Base-by-base conservation (phyloP, 495 filamentous ascomycete genomes). In the Parathielavia appendiculata region DNA sequence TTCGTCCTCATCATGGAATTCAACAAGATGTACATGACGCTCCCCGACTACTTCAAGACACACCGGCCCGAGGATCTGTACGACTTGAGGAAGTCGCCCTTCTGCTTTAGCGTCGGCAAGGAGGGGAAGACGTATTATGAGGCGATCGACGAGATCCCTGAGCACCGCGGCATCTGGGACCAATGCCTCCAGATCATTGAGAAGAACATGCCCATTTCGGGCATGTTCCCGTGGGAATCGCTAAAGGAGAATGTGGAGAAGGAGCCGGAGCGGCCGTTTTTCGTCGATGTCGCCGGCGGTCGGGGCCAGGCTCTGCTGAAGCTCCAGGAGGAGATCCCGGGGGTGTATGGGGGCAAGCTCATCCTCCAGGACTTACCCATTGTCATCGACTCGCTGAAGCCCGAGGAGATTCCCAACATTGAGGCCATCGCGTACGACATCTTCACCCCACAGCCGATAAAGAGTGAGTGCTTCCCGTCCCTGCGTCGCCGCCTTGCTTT, bases 151-250 rank as follows among this genome's bases (percentile, higher is more conserved):
- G 54, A 56, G n/a, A 38, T 63, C 36, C 32, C 17, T n/a, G 60
- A 60, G 35, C 32, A 52, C 14, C 57, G 60, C 16, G 13, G 49
- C 2, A 51, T 66, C 40, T 66, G 60, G 60, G 63, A 66, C 46
- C 5, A 1, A 4, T 56, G 60, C n/a, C 56, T 72, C 53, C 64
- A 62, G 50, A 58, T 59, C 13, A 58, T 71, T 36, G 66, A 71
- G 34, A 56, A 58, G 14, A 60, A 62, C 45, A 61, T 71, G 49
- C 69, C 71, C 16, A 66, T 66, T 8, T 57, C 63, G 9, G 71
- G 68, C 46, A 74, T 74, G 70, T 74, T 71, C 38, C 70, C 68
- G n/a, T 72, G 69, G 47, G 53, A 55, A 11, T 61, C 60, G 11
- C 35, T 74, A 12, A 66, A 67, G 56, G 63, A 51, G 32, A 54